Percentiles rank a stretch among this genome's conserved stretches.
These are phyloP conservation scores for Oryza meyeriana DNA, from an alignment of 176 grass and related monocot genomes.

Conservation along the genomic window DNA sequence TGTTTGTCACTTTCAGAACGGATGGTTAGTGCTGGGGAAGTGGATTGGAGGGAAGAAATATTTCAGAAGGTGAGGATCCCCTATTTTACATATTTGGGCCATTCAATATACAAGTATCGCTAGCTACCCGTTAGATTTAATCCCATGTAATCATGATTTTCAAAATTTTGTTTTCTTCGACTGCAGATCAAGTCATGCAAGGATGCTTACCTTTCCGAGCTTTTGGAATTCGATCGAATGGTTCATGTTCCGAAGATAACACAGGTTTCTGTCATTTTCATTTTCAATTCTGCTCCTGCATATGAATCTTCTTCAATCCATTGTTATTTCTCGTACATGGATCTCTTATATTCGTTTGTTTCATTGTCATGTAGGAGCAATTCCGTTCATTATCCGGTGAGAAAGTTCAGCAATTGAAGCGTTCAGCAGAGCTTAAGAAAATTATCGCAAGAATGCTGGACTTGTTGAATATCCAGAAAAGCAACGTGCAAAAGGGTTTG, in stretches of 20 bases:
- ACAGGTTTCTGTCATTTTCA: slow-evolving; percentile 22
- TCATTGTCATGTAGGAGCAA: slow-evolving; percentile 16
- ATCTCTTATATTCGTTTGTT: not conserved
- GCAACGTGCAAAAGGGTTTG: not conserved
- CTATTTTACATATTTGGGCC: not conserved
- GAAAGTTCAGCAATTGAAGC: not conserved
- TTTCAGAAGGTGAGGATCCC: slow-evolving; percentile 17
- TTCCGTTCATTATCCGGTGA: not conserved
- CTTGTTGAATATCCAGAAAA: slow-evolving; percentile 21
- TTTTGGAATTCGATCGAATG: not conserved
- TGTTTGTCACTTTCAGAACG: not conserved
- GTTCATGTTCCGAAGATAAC: not conserved
- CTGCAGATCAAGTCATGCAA: slow-evolving; percentile 27
- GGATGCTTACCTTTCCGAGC: slow-evolving; percentile 8
- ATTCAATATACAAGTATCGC: not conserved
- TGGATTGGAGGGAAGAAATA: slow-evolving; percentile 19
- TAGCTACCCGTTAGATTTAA: not conserved
- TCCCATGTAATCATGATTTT: not conserved
- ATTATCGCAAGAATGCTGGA: not conserved
- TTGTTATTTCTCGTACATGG: not conserved
- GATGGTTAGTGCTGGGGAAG: not conserved
- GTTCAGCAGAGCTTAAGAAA: not conserved
- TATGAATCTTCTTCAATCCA: not conserved
- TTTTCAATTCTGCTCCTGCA: not conserved
- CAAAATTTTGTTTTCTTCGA: not conserved